Conservation (phyloP, 306 rosid genomes). For the Macrotyloma uniflorum region DNA sequence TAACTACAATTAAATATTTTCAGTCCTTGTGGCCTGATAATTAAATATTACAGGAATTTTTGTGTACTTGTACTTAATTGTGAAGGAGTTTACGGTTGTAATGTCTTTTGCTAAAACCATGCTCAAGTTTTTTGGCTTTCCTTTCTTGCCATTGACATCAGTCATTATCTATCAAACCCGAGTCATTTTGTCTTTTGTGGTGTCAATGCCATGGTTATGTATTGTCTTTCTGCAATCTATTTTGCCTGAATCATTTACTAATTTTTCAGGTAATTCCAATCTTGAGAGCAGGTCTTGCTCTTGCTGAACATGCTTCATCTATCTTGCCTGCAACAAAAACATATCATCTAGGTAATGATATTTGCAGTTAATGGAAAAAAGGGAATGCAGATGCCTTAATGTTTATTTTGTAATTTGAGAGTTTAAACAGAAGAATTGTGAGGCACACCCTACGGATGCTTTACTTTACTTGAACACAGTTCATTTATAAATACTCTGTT, state of each 20-base stretch:
- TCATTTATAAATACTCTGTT: neutral
- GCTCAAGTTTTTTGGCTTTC: neutral
- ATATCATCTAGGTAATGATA: constrained; percentile 81
- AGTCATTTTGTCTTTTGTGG: neutral
- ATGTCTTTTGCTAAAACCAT: constrained; percentile 24
- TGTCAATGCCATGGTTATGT: constrained; percentile 1
- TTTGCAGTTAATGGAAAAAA: neutral
- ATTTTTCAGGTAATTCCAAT: constrained; percentile 82
- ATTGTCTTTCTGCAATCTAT: constrained; percentile 31
- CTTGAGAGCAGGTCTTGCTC: constrained; percentile 91
- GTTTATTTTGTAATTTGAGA: constrained; percentile 16
- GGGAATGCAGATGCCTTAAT: neutral
- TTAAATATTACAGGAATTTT: neutral
- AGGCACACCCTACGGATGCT: neutral
- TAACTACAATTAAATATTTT: neutral
- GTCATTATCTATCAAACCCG: neutral
- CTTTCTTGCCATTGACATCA: neutral
- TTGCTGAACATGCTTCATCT: constrained; percentile 79
- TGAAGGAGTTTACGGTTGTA: constrained; percentile 15
- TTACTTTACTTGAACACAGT: neutral
- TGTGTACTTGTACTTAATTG: neutral
- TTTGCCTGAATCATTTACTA: constrained; percentile 37
- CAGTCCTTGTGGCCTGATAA: neutral
- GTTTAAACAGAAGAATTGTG: neutral
- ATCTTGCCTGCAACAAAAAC: constrained; percentile 84